These are phyloP conservation scores for Triticum turgidum DNA, from an alignment of 176 grass and related monocot genomes.

Conservation along the genomic window DNA sequence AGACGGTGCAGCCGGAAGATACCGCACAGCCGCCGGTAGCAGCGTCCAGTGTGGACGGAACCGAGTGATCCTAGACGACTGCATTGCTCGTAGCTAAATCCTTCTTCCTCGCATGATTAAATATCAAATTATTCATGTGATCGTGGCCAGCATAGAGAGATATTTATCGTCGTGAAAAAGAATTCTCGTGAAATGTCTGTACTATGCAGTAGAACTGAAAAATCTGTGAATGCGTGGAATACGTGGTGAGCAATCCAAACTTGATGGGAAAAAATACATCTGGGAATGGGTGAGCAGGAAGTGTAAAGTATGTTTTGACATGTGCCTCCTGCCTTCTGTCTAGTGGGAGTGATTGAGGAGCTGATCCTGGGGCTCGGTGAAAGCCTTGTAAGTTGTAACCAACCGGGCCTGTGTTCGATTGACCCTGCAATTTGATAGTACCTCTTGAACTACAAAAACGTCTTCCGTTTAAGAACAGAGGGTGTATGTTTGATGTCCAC, in stretches of 20 bases:
- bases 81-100: neutral
- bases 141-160: neutral
- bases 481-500: no score
- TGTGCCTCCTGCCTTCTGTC: neutral
- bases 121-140: neutral
- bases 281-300: neutral
- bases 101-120: neutral
- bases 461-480: no score
- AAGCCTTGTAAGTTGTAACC: no score
- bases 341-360: neutral
- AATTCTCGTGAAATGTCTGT: neutral
- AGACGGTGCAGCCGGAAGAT: neutral
- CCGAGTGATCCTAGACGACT: neutral
- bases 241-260: no score
- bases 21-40: neutral
- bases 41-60: neutral
- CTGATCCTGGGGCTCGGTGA: neutral
- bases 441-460: no score
- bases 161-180: neutral
- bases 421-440: no score
- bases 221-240: neutral
- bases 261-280: no score
- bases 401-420: no score
- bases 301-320: neutral
- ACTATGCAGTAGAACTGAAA: neutral